Percentiles rank a stretch among this genome's conserved stretches.
phyloP scores from a whole-genome alignment of 345 rosid genomes.

The Citrus australasica region DNA sequence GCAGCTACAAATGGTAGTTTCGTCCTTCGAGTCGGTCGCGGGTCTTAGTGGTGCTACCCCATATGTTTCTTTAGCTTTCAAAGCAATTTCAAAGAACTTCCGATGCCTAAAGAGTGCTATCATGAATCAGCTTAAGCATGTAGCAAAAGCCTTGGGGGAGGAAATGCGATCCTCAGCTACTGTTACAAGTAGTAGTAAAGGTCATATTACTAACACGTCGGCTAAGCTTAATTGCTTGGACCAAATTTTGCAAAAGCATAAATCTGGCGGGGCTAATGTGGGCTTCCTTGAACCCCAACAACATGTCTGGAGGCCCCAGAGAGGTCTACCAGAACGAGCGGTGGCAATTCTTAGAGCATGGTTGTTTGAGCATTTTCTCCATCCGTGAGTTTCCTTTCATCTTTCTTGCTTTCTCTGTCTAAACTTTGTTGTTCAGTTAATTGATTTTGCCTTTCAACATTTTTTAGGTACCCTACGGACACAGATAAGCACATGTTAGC shows the following conservation, averaged over 20 bases:
- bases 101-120: conserved; percentile 41
- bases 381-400: conserved; percentile 44
- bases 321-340: conserved; percentile 65
- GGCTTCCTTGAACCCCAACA: conserved; percentile 49
- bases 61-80: conserved; percentile 44
- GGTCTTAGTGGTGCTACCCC: conserved; percentile 60
- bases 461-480: conserved; percentile 57
- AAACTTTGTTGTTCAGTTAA: conserved; percentile 2
- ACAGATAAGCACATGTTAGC: conserved; percentile 63
- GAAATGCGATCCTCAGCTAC: conserved; percentile 23
- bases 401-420: neutral
- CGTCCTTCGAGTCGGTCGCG: conserved; percentile 59
- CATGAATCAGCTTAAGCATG: conserved; percentile 37
- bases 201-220: conserved; percentile 11
- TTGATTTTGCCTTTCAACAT: conserved; percentile 1
- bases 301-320: conserved; percentile 60
- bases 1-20: conserved; percentile 66
- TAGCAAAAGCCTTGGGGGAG: conserved; percentile 35
- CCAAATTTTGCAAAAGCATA: conserved; percentile 31
- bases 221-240: conserved; percentile 24
- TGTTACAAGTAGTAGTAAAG: conserved; percentile 25
- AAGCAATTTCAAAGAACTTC: conserved; percentile 42
- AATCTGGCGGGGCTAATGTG: conserved; percentile 30
- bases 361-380: conserved; percentile 77
- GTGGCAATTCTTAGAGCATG: conserved; percentile 61